Conservation (phyloP, 345 rosid species). For the Hibiscus mutabilis region DNA sequence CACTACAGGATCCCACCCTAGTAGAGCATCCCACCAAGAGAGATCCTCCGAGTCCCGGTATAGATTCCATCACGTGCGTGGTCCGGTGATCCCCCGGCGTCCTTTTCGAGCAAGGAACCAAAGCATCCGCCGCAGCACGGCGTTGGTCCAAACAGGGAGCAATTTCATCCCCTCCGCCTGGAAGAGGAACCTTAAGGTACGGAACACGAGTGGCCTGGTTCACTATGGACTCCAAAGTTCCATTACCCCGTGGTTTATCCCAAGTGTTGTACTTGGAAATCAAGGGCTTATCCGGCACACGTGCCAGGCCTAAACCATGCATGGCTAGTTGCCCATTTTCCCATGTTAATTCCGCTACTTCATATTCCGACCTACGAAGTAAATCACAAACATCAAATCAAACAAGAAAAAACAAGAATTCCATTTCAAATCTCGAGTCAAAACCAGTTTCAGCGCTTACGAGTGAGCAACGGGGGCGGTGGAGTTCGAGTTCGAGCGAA, state of each 20-base stretch:
- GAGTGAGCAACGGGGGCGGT: slow-evolving; percentile 37
- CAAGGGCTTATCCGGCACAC: slow-evolving; percentile 25
- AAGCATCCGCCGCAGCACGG: slow-evolving; percentile 47
- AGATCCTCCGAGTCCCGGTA: slow-evolving; percentile 10
- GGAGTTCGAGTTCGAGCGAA: slow-evolving; percentile 36
- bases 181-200: neutral
- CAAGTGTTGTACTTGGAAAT: slow-evolving; percentile 30
- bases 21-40: slow-evolving; percentile 44
- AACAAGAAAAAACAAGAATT: neutral
- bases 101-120: slow-evolving; percentile 61
- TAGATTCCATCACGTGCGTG: slow-evolving; percentile 19
- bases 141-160: slow-evolving; percentile 50
- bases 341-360: slow-evolving; percentile 96
- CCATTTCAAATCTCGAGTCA: no score
- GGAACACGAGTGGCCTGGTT: slow-evolving; percentile 66
- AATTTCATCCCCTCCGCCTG: slow-evolving; percentile 22
- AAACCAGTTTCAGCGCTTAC: slow-evolving; percentile 19
- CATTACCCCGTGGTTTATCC: slow-evolving; percentile 49
- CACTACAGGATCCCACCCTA: slow-evolving; percentile 55
- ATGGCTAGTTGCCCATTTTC: slow-evolving; percentile 79
- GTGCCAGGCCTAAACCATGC: slow-evolving; percentile 70
- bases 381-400: neutral
- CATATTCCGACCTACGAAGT: slow-evolving; percentile 54
- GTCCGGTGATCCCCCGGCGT: slow-evolving; percentile 14
- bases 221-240: slow-evolving; percentile 86